phyloP scores from a whole-genome alignment of 331 rosid genomes.

The Quercus tomentella region DNA sequence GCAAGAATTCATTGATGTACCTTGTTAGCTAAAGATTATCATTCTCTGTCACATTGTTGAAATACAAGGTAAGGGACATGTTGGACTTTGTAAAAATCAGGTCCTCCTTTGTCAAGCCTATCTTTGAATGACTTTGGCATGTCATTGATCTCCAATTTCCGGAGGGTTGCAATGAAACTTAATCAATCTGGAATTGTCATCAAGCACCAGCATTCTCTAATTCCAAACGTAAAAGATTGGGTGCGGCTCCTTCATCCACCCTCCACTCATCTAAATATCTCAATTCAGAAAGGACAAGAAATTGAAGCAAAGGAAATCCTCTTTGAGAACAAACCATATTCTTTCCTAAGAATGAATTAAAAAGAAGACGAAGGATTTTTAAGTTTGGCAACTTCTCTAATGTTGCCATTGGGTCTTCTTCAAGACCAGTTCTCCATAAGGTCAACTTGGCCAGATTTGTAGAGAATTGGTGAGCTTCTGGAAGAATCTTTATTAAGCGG shows the following conservation, averaged over 20 bases:
- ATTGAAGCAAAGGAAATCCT: too few relatives aligned
- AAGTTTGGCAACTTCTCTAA: conserved; percentile 1
- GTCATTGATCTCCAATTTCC: neutral
- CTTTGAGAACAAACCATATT: too few relatives aligned
- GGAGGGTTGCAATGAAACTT: neutral
- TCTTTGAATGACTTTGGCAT: neutral
- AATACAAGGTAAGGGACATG: neutral
- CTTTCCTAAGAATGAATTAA: neutral
- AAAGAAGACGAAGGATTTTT: neutral
- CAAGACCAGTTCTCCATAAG: neutral
- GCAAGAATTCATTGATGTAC: too few relatives aligned
- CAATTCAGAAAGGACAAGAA: too few relatives aligned
- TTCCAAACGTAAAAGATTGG: too few relatives aligned
- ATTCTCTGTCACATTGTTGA: too few relatives aligned
- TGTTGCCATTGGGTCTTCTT: neutral
- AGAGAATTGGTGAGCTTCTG: neutral
- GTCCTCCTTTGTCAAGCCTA: neutral
- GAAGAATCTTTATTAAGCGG: neutral
- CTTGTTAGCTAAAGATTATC: too few relatives aligned
- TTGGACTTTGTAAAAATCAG: neutral
- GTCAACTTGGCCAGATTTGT: neutral
- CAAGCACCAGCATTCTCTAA: too few relatives aligned
- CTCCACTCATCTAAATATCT: too few relatives aligned
- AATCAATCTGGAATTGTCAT: neutral
- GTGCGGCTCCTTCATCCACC: too few relatives aligned